phyloP scores from a whole-genome alignment of 208 protist genomes.

The Trypanosoma conorhini region DNA sequence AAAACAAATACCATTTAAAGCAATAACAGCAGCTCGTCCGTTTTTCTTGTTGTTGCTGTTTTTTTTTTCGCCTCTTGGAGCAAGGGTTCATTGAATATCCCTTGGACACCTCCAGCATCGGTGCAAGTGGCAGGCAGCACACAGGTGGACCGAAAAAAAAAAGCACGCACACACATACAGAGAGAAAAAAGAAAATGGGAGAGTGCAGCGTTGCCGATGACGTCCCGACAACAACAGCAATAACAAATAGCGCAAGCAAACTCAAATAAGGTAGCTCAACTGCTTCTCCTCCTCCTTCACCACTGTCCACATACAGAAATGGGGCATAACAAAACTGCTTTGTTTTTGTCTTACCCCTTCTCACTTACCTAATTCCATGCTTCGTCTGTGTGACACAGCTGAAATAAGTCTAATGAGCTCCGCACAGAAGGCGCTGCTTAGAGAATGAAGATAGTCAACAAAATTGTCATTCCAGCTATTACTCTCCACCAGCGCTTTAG shows the following conservation, averaged over 20 bases:
- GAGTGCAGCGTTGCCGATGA: background rate
- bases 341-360: background rate
- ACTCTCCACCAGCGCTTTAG: background rate
- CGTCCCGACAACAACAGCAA: background rate
- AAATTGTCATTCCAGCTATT: too few relatives aligned
- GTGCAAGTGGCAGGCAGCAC: background rate
- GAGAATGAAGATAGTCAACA: too few relatives aligned
- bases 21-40: too few relatives aligned
- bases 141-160: background rate
- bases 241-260: background rate
- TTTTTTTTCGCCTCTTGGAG: background rate
- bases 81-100: background rate
- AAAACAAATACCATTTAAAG: constrained; percentile 9
- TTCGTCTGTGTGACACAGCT: too few relatives aligned
- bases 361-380: background rate
- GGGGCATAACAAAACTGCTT: background rate
- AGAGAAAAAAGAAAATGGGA: background rate
- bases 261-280: background rate
- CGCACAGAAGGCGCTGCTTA: too few relatives aligned
- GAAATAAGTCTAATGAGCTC: too few relatives aligned
- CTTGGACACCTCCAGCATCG: background rate
- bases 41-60: background rate
- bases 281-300: background rate
- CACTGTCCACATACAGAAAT: background rate
- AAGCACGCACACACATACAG: background rate